Evolutionary conservation across 495 filamentous ascomycete genomes (phyloP).

Genomic region (Parathielavia hyrcaniae): DNA sequence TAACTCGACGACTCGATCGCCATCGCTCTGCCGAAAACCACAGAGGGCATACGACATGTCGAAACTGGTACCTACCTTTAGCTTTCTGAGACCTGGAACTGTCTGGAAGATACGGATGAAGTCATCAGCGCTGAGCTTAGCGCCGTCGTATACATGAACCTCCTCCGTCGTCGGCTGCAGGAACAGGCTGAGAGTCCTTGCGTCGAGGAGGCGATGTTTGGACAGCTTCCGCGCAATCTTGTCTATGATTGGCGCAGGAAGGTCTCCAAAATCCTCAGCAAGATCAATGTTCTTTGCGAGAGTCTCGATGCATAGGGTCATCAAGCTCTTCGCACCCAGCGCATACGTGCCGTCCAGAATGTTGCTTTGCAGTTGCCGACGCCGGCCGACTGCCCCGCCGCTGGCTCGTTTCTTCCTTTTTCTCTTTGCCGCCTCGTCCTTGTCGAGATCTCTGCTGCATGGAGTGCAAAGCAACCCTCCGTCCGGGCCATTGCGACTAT

Average conservation of each 20-base stretch:
- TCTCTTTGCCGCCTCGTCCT: conserved; percentile 60
- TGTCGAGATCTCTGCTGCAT: conserved; percentile 71
- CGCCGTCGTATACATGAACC: conserved; percentile 74
- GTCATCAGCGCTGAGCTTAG: conserved; percentile 66
- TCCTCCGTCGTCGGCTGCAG: conserved; percentile 58
- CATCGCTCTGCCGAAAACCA: not conserved
- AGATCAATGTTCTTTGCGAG: conserved; percentile 75
- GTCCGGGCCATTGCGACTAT: conserved; percentile 71
- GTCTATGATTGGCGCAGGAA: conserved; percentile 61
- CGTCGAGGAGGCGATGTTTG: conserved; percentile 65
- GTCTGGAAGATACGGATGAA: conserved; percentile 75
- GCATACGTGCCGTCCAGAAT: conserved; percentile 66
- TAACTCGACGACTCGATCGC: not conserved
- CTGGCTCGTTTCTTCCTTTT: conserved; percentile 45
- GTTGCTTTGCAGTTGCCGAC: conserved; percentile 69
- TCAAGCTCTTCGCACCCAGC: conserved; percentile 64
- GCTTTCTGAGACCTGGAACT: conserved; percentile 56
- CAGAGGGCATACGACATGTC: not conserved
- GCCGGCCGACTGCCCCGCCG: conserved; percentile 42
- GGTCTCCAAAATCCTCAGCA: conserved; percentile 75
- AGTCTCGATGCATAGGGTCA: conserved; percentile 77
- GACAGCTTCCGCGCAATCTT: conserved; percentile 75
- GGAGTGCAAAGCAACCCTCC: conserved; percentile 79
- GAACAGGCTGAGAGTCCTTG: conserved; percentile 68
- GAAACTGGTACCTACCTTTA: conserved; percentile 41